Percentiles rank a stretch among this genome's conserved stretches.
Evolutionary conservation across 306 rosid species (phyloP).

Genomic region (Fagus sylvatica): DNA sequence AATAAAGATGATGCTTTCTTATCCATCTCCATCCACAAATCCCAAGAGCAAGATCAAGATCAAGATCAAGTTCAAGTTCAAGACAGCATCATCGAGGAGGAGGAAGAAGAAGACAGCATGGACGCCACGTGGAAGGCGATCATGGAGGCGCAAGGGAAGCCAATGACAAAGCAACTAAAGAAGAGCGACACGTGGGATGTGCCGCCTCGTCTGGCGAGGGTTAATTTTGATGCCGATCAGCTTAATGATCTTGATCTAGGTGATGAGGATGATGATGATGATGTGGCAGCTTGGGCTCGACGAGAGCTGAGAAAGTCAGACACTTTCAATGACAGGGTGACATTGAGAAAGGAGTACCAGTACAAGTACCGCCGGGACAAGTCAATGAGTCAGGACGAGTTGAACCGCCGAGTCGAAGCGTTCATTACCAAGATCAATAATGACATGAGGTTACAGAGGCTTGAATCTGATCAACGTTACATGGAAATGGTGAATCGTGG

Average conservation of each 20-base stretch:
- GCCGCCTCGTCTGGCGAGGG: slow-evolving; percentile 33
- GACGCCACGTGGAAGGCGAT: slow-evolving; percentile 62
- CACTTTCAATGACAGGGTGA: slow-evolving; percentile 57
- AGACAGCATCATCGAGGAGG: not conserved
- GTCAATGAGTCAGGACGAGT: slow-evolving; percentile 71
- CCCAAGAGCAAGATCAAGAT: too few species aligned
- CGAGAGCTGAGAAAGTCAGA: slow-evolving; percentile 66
- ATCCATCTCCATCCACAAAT: too few species aligned
- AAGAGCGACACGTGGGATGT: slow-evolving; percentile 52
- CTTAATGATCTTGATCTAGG: slow-evolving; percentile 20
- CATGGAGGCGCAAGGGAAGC: slow-evolving; percentile 43
- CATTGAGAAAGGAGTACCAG: slow-evolving; percentile 32
- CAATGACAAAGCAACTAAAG: slow-evolving; percentile 32
- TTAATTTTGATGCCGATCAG: not conserved
- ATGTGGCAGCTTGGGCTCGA: slow-evolving; percentile 59
- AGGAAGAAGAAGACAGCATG: slow-evolving; percentile 36
- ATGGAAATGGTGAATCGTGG: slow-evolving; percentile 47
- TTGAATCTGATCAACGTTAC: slow-evolving; percentile 72
- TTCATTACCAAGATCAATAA: slow-evolving; percentile 60
- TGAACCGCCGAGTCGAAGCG: slow-evolving; percentile 61
- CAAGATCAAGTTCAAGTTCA: too few species aligned
- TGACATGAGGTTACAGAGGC: slow-evolving; percentile 70
- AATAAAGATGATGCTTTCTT: too few species aligned
- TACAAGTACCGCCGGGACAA: slow-evolving; percentile 34
- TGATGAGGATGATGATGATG: slow-evolving; percentile 29